phyloP scores from a whole-genome alignment of 1,284 basidiomycete species.

The Phenoliferia sp. region DNA sequence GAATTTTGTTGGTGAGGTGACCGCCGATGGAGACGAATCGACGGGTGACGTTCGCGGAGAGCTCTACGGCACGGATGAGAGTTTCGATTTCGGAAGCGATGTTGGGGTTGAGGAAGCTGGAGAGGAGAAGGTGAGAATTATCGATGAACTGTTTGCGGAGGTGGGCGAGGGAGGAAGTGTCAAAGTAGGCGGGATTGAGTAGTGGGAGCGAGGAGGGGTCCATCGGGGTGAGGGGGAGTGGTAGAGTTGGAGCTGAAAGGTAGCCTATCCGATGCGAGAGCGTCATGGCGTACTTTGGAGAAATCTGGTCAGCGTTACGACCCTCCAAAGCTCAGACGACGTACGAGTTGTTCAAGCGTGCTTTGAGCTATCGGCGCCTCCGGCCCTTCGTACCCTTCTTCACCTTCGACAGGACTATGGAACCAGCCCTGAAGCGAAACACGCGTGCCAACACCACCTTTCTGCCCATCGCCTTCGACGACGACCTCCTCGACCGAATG shows the following conservation, averaged over 20 bases:
- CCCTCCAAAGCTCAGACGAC: no score
- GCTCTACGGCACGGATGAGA: conserved; percentile 19
- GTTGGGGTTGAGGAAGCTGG: conserved; percentile 68
- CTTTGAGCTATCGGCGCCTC: conserved; percentile 57
- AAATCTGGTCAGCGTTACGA: no score
- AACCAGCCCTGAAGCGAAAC: conserved; percentile 94
- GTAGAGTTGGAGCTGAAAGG: conserved; percentile 7
- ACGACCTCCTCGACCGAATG: conserved; percentile 96
- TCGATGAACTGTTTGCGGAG: conserved; percentile 77
- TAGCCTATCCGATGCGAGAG: conserved; percentile 18
- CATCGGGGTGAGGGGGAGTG: conserved; percentile 14
- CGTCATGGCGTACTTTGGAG: conserved; percentile 25
- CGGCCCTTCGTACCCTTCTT: conserved; percentile 69
- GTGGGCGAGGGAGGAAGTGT: conserved; percentile 69
- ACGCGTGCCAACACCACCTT: conserved; percentile 55
- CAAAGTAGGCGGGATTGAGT: conserved; percentile 86
- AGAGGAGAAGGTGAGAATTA: conserved; percentile 83
- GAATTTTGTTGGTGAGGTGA: conserved; percentile 45
- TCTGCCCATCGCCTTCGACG: conserved; percentile 63
- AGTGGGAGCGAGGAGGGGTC: conserved; percentile 50
- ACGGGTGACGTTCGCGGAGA: conserved; percentile 7
- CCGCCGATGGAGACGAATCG: conserved; percentile 7
- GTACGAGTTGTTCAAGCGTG: conserved; percentile 51
- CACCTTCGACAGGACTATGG: conserved; percentile 86
- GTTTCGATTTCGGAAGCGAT: conserved; percentile 63